Evolutionary conservation across 805 yeast species (phyloP).

Genomic region (Zygotorulaspora chibaensis): DNA sequence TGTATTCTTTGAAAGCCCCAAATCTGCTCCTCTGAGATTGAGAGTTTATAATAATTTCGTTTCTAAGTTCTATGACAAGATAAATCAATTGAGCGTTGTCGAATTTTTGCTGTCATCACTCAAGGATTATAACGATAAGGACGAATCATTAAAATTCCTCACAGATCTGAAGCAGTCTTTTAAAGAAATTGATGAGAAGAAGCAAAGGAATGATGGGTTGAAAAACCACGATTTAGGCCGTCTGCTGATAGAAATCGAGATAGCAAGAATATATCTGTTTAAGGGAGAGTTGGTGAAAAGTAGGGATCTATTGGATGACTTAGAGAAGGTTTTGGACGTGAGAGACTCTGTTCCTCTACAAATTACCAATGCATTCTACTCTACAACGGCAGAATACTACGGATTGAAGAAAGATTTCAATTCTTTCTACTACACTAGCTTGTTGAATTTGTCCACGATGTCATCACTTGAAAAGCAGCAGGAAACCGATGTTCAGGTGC

Average conservation of each 20-base stretch:
- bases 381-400: constrained; percentile 71
- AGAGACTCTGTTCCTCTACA: constrained; percentile 54
- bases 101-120: constrained; percentile 62
- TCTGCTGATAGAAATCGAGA: constrained; percentile 60
- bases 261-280: constrained; percentile 64
- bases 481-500: constrained; percentile 38
- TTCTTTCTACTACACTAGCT: constrained; percentile 71
- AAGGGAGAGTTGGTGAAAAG: constrained; percentile 55
- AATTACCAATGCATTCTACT: constrained; percentile 78
- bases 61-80: constrained; percentile 56
- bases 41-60: constrained; percentile 71
- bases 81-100: constrained; percentile 76
- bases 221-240: constrained; percentile 49
- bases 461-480: constrained; percentile 26
- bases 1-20: constrained; percentile 54
- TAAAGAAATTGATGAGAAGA: constrained; percentile 36
- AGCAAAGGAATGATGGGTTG: constrained; percentile 35
- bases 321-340: constrained; percentile 53
- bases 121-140: constrained; percentile 38
- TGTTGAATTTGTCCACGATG: constrained; percentile 77
- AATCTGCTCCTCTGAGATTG: constrained; percentile 52
- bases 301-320: constrained; percentile 60
- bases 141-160: constrained; percentile 52
- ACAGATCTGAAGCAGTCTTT: constrained; percentile 43
- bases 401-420: constrained; percentile 76